A percentile compares a stretch with the other conserved stretches of the same genome.
phyloP scores from a whole-genome alignment of 2,329 filamentous ascomycete species.

The Curvularia hawaiiensis region DNA sequence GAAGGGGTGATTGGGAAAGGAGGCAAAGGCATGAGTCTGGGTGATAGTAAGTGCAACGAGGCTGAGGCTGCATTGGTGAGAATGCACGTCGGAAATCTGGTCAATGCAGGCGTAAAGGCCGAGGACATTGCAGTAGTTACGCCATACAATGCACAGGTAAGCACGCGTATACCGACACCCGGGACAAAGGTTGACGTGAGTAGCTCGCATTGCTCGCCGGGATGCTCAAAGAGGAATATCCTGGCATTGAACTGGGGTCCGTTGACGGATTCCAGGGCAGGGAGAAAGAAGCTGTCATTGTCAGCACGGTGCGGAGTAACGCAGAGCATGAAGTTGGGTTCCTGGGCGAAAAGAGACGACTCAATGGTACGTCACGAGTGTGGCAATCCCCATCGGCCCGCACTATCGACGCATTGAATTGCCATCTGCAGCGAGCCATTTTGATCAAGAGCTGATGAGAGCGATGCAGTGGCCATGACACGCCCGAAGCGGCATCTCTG shows the following conservation, averaged over 20 bases:
- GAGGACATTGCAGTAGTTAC: conserved; percentile 93
- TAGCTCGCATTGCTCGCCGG: conserved; percentile 77
- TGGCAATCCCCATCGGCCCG: background rate
- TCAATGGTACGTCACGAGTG: conserved; percentile 73
- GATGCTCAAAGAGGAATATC: conserved; percentile 78
- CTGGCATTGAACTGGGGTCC: conserved; percentile 90
- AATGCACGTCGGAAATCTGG: conserved; percentile 74
- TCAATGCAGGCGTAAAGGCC: conserved; percentile 78
- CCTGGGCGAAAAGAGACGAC: conserved; percentile 83
- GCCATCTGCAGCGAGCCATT: background rate
- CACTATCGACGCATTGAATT: conserved; percentile 2
- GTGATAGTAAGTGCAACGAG: conserved; percentile 88
- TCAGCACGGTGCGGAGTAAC: conserved; percentile 95
- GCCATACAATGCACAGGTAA: conserved; percentile 90
- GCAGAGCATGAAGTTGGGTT: conserved; percentile 87
- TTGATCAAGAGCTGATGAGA: conserved; percentile 17
- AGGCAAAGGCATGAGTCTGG: conserved; percentile 58
- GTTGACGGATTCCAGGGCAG: conserved; percentile 97
- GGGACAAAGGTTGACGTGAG: conserved; percentile 16
- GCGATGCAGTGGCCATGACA: conserved; percentile 84
- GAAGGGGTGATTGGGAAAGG: conserved; percentile 60
- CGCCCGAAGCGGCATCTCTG: conserved; percentile 88
- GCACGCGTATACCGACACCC: conserved; percentile 1
- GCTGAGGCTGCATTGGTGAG: conserved; percentile 84
- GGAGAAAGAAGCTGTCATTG: conserved; percentile 93